A percentile compares a stretch with the other conserved stretches of the same genome.
These are phyloP conservation scores for Fistulinella cinereoalba DNA, from an alignment of 1,284 basidiomycete genomes.

Conservation along the genomic window DNA sequence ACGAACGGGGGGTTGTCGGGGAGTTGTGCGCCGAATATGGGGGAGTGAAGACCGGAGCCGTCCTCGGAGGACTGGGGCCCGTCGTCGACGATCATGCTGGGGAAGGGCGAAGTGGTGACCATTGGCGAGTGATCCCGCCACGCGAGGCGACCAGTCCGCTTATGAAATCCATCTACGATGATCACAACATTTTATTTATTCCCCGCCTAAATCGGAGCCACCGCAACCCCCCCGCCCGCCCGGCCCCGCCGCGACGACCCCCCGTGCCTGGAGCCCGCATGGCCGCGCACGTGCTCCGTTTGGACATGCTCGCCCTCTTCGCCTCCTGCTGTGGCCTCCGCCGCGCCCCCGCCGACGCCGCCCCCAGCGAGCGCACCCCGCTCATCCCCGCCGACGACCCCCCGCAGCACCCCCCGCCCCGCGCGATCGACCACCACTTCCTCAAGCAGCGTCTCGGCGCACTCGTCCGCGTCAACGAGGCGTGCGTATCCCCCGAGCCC, in stretches of 20 bases:
- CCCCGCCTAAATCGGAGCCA: constrained; percentile 29
- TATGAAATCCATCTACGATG: constrained; percentile 37
- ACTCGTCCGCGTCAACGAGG: constrained; percentile 63
- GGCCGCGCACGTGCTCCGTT: constrained; percentile 1
- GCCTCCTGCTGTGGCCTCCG: constrained; percentile 29
- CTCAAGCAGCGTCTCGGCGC: constrained; percentile 53
- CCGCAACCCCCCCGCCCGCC: constrained; percentile 11
- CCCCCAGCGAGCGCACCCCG: constrained; percentile 23
- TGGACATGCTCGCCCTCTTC: constrained; percentile 29
- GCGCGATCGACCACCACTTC: constrained; percentile 47
- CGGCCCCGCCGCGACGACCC: constrained; percentile 12
- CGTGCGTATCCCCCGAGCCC: constrained; percentile 42
- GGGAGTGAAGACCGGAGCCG: constrained; percentile 67
- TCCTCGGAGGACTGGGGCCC: constrained; percentile 68
- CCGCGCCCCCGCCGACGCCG: constrained; percentile 10
- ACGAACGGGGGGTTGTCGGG: constrained; percentile 39
- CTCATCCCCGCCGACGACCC: constrained; percentile 32
- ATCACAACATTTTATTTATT: constrained; percentile 33
- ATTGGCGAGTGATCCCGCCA: constrained; percentile 41
- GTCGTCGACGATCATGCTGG: constrained; percentile 54
- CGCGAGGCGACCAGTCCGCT: constrained; percentile 33
- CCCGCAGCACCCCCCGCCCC: constrained; percentile 24
- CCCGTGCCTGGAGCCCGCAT: constrained; percentile 28
- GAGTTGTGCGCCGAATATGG: constrained; percentile 55
- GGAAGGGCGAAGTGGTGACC: constrained; percentile 57